Percentiles rank a stretch among this genome's conserved stretches.
Conservation (phyloP, 805 yeast genomes). For the Teunomyces pallodes region DNA sequence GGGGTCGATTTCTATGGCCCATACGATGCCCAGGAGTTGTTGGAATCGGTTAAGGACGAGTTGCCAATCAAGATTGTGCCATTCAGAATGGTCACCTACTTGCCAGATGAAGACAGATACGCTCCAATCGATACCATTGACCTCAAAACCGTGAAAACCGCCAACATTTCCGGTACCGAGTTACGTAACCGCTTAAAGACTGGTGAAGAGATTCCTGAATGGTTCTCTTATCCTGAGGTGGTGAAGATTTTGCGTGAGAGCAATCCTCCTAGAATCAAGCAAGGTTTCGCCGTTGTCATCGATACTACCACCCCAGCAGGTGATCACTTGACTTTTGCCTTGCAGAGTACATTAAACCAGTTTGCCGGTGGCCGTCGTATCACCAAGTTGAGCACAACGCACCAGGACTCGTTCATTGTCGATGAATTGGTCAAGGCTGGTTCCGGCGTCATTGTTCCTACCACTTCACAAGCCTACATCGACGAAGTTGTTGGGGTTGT, state of each 20-base stretch:
- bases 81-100: slow-evolving; percentile 93
- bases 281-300: slow-evolving; percentile 81
- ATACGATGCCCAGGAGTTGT: slow-evolving; percentile 91
- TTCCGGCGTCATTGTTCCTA: slow-evolving; percentile 70
- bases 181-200: slow-evolving; percentile 81
- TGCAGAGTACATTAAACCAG: slow-evolving; percentile 88
- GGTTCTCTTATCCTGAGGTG: slow-evolving; percentile 98
- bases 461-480: slow-evolving; percentile 44
- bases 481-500: slow-evolving; percentile 57
- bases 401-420: slow-evolving; percentile 59
- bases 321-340: slow-evolving; percentile 66
- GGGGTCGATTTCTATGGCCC: slow-evolving; percentile 97
- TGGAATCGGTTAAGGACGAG: slow-evolving; percentile 71
- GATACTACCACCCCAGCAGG: slow-evolving; percentile 49
- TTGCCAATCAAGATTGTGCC: slow-evolving; percentile 90
- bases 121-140: slow-evolving; percentile 93
- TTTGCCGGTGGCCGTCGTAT: slow-evolving; percentile 80
- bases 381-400: slow-evolving; percentile 45
- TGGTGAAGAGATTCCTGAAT: slow-evolving; percentile 87
- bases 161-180: slow-evolving; percentile 93
- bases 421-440: slow-evolving; percentile 86
- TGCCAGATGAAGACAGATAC: slow-evolving; percentile 92
- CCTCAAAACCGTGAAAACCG: slow-evolving; percentile 66
- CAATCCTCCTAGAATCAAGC: slow-evolving; percentile 86
- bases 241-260: slow-evolving; percentile 86